Base-by-base conservation (phyloP, 306 rosid species). In the Cicer yamashitae region DNA sequence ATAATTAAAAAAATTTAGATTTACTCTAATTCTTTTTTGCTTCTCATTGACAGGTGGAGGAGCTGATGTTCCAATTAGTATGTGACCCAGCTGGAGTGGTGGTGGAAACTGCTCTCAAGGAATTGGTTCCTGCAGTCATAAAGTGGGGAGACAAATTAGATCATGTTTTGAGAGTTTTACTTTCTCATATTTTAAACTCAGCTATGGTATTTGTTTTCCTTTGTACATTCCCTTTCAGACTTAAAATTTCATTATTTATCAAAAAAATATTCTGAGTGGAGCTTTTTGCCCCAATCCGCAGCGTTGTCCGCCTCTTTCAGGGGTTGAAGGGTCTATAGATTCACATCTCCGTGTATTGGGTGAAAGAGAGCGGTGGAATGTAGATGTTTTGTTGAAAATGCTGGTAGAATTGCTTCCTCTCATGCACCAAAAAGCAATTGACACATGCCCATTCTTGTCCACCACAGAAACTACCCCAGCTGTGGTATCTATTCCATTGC, bases 11-110 rank as follows among this genome's bases (percentile, higher is more conserved):
- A 57, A 56, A 74, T 69, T 43, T 60, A 48, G 50, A 68, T 66
- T 79, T 81, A 46, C 81, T 82, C 68, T 87, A 84, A 82, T 82
- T 78, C 45, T 46, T 74, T 10, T 75, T 70, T 83, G 66, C 77
- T 6, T 78, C 48, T 84, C 85, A 40, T 84, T 82, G 77, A 70
- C 60, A 96, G 99, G 99, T 96, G 70, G 99, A 96, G 89, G 99
- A 96, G 77, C 68, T 92, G 91, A 86, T 96, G 97, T 92, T 96
- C 83, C 99, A 96, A 71, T 81, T 96, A 82, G 84, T 89, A 67
- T 96, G 99, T 66, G 99, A 96, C 78, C 98, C 93, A 6, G 85
- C 99, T 70, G 99, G 98, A 74, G 96, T 89, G 57, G 99, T 96
- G 80, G 99, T 96, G 76, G 99, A 96, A 78, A 73, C 84, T 76